Evolutionary conservation across 2,329 filamentous ascomycete genomes (phyloP), one percentile per base, ranked within the genome.

Genomic region (Stachybotrys echinatus): DNA sequence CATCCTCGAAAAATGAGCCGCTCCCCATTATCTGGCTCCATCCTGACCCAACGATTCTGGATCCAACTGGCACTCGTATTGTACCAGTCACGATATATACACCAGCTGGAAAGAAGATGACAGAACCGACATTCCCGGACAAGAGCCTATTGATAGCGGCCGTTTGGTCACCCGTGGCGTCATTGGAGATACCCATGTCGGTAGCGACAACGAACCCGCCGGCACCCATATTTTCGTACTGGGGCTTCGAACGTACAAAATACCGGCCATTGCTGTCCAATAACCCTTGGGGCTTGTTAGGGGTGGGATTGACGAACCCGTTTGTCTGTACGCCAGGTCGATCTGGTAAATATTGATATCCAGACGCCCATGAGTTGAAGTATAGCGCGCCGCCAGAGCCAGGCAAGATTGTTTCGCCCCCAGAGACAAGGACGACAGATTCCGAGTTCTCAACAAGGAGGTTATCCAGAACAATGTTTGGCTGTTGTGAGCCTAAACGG

Each of bases 11-110:
- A 50, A 76, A 75, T 14, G 60, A 65, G 27, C 66, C 62, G 17
- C 84, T 81, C 17, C 77, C 75, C 70, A 87, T 80, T 63, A 89
- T 81, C 52, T 54, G 69, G 12, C 85, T 81, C 84, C 85, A 89
- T 55, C 85, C 77, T 56, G 88, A 82, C 52, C 87, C 87, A 19
- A 79, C 78, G 53, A 89, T 85, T 61, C 79, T 80, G 62, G 86
- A 80, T 48, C 83, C 76, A 58, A 77, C 78, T 0, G 80, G 80
- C 8, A 84, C 68, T 12, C 68, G 63, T 23, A 82, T 56, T 1
- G 62, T 65, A 5, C 46, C 19, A 1, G 27, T 45, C 6, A 64
- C 54, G 1, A 7, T 6, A 38, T 66, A 67, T 20, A 63, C 52
- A 3, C 62, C 62, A 1, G 57, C 60, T 0, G 61, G 62, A 48